These are phyloP conservation scores for Phylloporus sp. DNA, from an alignment of 1,284 basidiomycete species.

Conservation along the genomic window DNA sequence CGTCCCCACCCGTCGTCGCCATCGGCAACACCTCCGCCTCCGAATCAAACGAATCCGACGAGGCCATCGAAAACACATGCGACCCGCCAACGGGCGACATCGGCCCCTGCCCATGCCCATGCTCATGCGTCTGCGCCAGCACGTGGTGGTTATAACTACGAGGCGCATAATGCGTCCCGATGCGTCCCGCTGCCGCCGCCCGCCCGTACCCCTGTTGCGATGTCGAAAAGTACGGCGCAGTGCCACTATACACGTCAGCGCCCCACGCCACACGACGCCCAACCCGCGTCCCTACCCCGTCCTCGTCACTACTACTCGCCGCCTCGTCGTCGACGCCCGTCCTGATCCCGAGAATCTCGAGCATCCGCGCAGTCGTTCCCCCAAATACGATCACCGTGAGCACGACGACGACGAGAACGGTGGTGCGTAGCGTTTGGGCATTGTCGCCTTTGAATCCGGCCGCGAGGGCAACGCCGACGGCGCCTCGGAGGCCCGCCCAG, in stretches of 20 bases:
- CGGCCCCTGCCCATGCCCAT: too few relatives aligned
- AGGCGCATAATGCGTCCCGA: slow-evolving; percentile 57
- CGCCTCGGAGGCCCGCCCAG: slow-evolving; percentile 97
- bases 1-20: slow-evolving; percentile 45
- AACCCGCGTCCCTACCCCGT: slow-evolving; percentile 38
- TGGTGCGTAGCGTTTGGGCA: slow-evolving; percentile 89
- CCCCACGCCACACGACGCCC: slow-evolving; percentile 31
- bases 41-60: slow-evolving; percentile 76
- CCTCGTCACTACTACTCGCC: slow-evolving; percentile 81
- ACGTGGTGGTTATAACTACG: slow-evolving; percentile 64
- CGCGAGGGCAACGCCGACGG: slow-evolving; percentile 96
- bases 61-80: slow-evolving; percentile 58
- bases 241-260: too few relatives aligned
- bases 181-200: slow-evolving; percentile 38
- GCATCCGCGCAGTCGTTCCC: slow-evolving; percentile 95
- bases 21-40: slow-evolving; percentile 82
- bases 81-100: slow-evolving; percentile 34
- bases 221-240: slow-evolving; percentile 39
- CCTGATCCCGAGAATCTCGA: slow-evolving; percentile 95
- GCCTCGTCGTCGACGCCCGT: slow-evolving; percentile 96
- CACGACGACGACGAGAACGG: slow-evolving; percentile 95
- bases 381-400: slow-evolving; percentile 96
- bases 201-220: slow-evolving; percentile 41
- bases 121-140: slow-evolving; percentile 39
- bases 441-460: slow-evolving; percentile 94